Conservation (phyloP, 495 filamentous ascomycete genomes). For the Cryomyces minteri region DNA sequence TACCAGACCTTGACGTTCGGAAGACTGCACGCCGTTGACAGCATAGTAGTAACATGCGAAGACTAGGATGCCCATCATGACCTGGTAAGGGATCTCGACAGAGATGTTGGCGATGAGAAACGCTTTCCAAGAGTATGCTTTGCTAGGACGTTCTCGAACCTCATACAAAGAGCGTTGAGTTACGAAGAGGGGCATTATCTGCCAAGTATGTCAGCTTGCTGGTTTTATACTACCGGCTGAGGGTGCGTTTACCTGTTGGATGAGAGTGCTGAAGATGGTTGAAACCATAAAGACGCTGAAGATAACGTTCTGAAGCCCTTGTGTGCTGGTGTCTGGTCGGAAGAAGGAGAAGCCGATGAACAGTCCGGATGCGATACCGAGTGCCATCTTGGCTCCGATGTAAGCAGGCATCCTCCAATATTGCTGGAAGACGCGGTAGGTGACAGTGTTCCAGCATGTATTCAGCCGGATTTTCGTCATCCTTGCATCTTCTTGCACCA, state of each 20-base stretch:
- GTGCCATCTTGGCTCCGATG: constrained; percentile 24
- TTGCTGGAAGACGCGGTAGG: constrained; percentile 18
- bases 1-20: constrained; percentile 47
- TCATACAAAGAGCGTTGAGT: constrained; percentile 67
- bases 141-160: constrained; percentile 66
- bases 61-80: constrained; percentile 32
- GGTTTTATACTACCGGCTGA: no score
- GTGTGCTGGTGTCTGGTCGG: constrained; percentile 8
- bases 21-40: constrained; percentile 1
- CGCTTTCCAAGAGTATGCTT: constrained; percentile 65
- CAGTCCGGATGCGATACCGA: constrained; percentile 23
- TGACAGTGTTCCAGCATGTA: constrained; percentile 80
- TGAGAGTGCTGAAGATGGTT: no score
- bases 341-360: constrained; percentile 40
- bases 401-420: constrained; percentile 25
- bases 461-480: no score
- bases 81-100: constrained; percentile 15
- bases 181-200: constrained; percentile 75
- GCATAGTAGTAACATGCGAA: constrained; percentile 24
- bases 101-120: constrained; percentile 28
- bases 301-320: constrained; percentile 37
- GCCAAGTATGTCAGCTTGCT: no score
- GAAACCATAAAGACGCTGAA: constrained; percentile 74
- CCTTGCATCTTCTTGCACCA: no score
- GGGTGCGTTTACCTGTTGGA: no score